Evolutionary conservation across 1,284 basidiomycete species (phyloP).

Genomic region (Sporisorium reilianum): DNA sequence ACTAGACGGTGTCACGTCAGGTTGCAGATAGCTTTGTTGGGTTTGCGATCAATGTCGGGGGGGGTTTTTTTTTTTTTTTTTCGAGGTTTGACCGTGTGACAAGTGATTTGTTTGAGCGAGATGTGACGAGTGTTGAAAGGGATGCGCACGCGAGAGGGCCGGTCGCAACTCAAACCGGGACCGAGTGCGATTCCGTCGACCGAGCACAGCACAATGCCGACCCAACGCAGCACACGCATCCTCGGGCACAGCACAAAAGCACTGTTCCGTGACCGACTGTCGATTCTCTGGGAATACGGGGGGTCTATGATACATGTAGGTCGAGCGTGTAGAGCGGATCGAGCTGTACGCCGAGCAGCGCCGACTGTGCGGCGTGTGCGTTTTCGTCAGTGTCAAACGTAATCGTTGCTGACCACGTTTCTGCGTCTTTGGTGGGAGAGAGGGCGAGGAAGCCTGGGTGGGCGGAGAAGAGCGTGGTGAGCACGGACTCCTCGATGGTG

Average conservation of each 20-base stretch:
- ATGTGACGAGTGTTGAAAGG: no score
- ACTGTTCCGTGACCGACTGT: no score
- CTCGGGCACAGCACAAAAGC: no score
- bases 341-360: slow-evolving; percentile 81
- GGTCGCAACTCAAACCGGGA: no score
- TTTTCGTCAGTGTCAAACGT: slow-evolving; percentile 79
- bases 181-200: no score
- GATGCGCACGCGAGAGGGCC: no score
- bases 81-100: no score
- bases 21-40: not conserved
- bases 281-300: no score
- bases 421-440: slow-evolving; percentile 71
- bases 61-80: not conserved
- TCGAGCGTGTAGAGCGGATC: slow-evolving; percentile 74
- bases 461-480: slow-evolving; percentile 15
- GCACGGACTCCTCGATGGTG: slow-evolving; percentile 2
- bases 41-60: not conserved
- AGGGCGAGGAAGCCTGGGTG: slow-evolving; percentile 3
- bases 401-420: slow-evolving; percentile 72
- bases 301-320: not conserved
- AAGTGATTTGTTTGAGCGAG: no score
- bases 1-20: slow-evolving; percentile 56
- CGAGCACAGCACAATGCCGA: no score
- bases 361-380: slow-evolving; percentile 81
- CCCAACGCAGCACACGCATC: no score